Base-by-base conservation (phyloP, 352 stramenopile species). In the Phytophthora cactorum region DNA sequence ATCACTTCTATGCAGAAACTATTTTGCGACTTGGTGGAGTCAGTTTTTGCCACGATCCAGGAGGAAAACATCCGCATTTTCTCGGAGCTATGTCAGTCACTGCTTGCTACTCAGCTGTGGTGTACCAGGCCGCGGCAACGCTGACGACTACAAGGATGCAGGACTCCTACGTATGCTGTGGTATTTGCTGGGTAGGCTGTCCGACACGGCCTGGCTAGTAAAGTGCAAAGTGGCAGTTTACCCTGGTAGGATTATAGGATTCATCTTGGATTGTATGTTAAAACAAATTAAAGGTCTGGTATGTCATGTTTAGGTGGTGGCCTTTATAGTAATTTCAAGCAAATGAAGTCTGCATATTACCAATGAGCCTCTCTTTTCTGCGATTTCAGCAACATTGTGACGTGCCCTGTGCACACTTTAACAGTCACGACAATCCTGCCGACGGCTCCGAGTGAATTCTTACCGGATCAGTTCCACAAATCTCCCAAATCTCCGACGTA, bases 41-140 rank as follows among this genome's bases (percentile, higher is more conserved):
- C 86, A 4, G 59, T 90, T 25, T 92, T 84, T 41, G 38, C 70
- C 2, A 87, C 81, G 31, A 88, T 92, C 60, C 68, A 83, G 53
- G 82, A 92, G 17, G 76, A 91, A 45, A 94, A 92, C 59, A 80
- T 90, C 50, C 72, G 73, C 3, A 59, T 92, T n/a, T 94, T 82
- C 3, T 84, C 78, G 0, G 72, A 88, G 4, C 39, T 84, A 29
- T 94, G 86, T 17, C 75, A 82, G 32, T 66, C 69, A 5, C 34
- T 92, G 29, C 79, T 94, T 9, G 63, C 59, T 34, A 63, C 80
- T 22, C 71, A n/a, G n/a, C 39, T 5, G 12, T 12, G 34, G 34
- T 39, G 34, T 39, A 39, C 34, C 9, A 39, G 34, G 9, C 2
- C 34, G 34, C 9, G 34, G 34, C 9, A 12, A 39, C 34, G 34